Conservation (phyloP, 2,329 filamentous ascomycete species). For the Periconia sp. region DNA sequence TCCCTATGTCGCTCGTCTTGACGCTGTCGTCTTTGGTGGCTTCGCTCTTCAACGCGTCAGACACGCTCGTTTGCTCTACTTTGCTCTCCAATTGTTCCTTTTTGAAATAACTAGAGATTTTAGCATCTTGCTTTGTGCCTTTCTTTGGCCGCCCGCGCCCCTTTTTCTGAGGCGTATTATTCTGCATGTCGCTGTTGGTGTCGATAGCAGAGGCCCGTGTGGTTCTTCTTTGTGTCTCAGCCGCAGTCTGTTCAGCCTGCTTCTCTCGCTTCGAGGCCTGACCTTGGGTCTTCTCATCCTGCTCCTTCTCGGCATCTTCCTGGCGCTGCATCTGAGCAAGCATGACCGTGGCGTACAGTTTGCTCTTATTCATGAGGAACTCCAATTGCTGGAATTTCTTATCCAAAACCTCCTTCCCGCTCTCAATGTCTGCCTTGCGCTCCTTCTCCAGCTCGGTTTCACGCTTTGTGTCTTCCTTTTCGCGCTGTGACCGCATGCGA, state of each 20-base stretch:
- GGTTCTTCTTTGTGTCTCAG: conserved; percentile 49
- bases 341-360: conserved; percentile 56
- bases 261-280: conserved; percentile 50
- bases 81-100: conserved; percentile 60
- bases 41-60: conserved; percentile 58
- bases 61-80: conserved; percentile 55
- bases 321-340: conserved; percentile 55
- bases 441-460: conserved; percentile 48
- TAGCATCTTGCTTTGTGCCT: conserved; percentile 33
- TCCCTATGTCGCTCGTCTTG: conserved; percentile 62
- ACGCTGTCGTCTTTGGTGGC: conserved; percentile 60
- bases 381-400: conserved; percentile 56
- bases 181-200: conserved; percentile 14
- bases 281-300: conserved; percentile 49
- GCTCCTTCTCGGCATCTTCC: conserved; percentile 50
- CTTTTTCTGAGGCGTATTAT: conserved; percentile 24
- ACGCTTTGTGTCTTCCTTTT: conserved; percentile 49
- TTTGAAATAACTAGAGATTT: conserved; percentile 63
- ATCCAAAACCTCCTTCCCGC: conserved; percentile 49
- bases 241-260: conserved; percentile 50
- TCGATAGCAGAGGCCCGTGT: conserved; percentile 42
- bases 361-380: conserved; percentile 55
- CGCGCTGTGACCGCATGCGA: conserved; percentile 45
- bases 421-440: conserved; percentile 50
- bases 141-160: conserved; percentile 45